Percentiles rank a stretch among this genome's conserved stretches.
phyloP scores from a whole-genome alignment of 805 yeast species.

The Pichia membranifaciens region DNA sequence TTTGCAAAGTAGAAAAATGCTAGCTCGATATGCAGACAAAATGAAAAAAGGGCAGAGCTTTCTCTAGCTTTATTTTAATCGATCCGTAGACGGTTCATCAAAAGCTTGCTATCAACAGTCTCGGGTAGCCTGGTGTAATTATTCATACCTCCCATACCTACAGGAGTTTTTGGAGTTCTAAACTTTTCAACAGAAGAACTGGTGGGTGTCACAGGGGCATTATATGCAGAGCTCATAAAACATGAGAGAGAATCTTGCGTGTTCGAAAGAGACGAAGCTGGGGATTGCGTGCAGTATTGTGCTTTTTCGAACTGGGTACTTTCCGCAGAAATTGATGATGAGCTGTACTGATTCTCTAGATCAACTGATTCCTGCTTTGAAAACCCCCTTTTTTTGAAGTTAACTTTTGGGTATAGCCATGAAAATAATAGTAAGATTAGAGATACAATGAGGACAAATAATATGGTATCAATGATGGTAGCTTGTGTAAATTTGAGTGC shows the following conservation, averaged over 20 bases:
- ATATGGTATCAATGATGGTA: not conserved
- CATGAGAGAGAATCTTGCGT: too few relatives aligned
- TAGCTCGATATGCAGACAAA: too few relatives aligned
- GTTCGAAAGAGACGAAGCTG: too few relatives aligned
- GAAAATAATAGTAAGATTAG: not conserved
- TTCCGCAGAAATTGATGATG: too few relatives aligned
- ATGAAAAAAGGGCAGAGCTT: too few relatives aligned
- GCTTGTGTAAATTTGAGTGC: not conserved
- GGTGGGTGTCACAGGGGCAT: not conserved
- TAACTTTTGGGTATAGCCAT: not conserved
- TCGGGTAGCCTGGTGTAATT: slow-evolving; percentile 1
- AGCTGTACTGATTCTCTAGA: not conserved
- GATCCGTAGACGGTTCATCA: slow-evolving; percentile 7
- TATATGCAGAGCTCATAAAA: not conserved
- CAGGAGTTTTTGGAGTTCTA: not conserved
- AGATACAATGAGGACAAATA: not conserved
- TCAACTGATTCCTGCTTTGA: not conserved
- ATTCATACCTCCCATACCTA: not conserved
- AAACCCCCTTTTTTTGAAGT: not conserved
- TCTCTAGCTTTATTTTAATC: not conserved
- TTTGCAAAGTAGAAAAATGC: too few relatives aligned
- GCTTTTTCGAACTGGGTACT: too few relatives aligned
- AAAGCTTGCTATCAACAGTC: slow-evolving; percentile 1
- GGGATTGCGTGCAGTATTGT: too few relatives aligned
- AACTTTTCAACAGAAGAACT: not conserved